Percentiles rank a stretch among this genome's conserved stretches.
These are phyloP conservation scores for Podospora pseudopauciseta DNA, from an alignment of 495 filamentous ascomycete species.

Conservation along the genomic window DNA sequence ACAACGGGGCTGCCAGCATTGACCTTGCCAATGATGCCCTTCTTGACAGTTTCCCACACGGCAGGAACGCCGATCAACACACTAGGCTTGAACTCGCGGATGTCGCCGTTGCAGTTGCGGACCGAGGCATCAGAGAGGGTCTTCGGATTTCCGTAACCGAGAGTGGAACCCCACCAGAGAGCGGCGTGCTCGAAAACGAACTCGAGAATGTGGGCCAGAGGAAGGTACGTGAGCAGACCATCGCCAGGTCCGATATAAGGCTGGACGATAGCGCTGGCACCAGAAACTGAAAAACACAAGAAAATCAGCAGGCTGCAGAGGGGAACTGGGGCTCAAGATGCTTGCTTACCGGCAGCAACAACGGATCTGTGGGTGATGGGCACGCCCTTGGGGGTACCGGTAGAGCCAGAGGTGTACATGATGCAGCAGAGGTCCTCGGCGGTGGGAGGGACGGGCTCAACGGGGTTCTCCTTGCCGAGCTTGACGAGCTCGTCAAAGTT, in stretches of 20 bases:
- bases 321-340: background rate
- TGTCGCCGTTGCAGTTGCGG: slow-evolving; percentile 92
- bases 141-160: slow-evolving; percentile 95
- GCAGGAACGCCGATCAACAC: slow-evolving; percentile 93
- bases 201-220: slow-evolving; percentile 92
- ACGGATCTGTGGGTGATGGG: slow-evolving; percentile 86
- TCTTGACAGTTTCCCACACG: slow-evolving; percentile 98
- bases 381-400: slow-evolving; percentile 93
- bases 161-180: slow-evolving; percentile 90
- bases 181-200: slow-evolving; percentile 95
- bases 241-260: slow-evolving; percentile 84
- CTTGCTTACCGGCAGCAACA: slow-evolving; percentile 71
- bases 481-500: slow-evolving; percentile 84
- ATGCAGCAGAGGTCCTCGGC: slow-evolving; percentile 93
- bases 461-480: slow-evolving; percentile 76
- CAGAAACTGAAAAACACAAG: slow-evolving; percentile 58
- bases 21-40: slow-evolving; percentile 87
- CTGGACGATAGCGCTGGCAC: slow-evolving; percentile 81
- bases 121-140: slow-evolving; percentile 88
- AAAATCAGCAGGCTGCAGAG: slow-evolving; percentile 16
- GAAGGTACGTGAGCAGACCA: slow-evolving; percentile 84
- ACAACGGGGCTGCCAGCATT: slow-evolving; percentile 68
- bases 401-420: slow-evolving; percentile 99
- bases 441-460: slow-evolving; percentile 73
- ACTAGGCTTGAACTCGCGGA: slow-evolving; percentile 86